phyloP scores from a whole-genome alignment of 345 rosid species.

The Bretschneidera sinensis region DNA sequence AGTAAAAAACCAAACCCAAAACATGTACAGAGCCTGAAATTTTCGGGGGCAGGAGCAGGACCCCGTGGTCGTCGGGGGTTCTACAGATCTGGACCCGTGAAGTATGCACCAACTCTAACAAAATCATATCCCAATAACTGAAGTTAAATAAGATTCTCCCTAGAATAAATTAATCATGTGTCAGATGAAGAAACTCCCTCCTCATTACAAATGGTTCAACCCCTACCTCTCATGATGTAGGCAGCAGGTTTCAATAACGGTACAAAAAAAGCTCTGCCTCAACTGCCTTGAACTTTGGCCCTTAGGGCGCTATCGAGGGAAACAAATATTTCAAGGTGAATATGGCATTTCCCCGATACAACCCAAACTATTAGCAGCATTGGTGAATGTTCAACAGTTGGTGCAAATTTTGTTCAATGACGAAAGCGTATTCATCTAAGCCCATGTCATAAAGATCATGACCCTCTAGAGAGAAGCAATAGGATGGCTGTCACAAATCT shows the following conservation, averaged over 20 bases:
- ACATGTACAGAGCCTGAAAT: too few species aligned
- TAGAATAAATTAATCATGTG: not conserved
- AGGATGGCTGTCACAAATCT: not conserved
- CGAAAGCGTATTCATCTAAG: not conserved
- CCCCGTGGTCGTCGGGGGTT: too few species aligned
- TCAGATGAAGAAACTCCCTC: slow-evolving; percentile 15
- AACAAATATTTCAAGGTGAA: slow-evolving; percentile 23
- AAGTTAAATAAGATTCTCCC: not conserved
- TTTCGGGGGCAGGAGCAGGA: too few species aligned
- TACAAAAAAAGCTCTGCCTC: slow-evolving; percentile 30
- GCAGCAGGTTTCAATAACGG: slow-evolving; percentile 44
- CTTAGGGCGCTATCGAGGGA: slow-evolving; percentile 32
- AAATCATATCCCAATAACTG: too few species aligned
- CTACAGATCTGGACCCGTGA: too few species aligned
- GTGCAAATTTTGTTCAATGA: not conserved
- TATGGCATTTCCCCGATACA: slow-evolving; percentile 16
- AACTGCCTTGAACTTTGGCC: slow-evolving; percentile 38
- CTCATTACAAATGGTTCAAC: slow-evolving; percentile 21
- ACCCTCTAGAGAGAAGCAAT: not conserved
- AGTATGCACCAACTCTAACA: too few species aligned
- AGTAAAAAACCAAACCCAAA: too few species aligned
- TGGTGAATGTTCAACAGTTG: not conserved
- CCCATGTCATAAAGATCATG: not conserved
- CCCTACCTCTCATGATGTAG: slow-evolving; percentile 50
- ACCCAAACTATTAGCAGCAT: not conserved